phyloP scores from a whole-genome alignment of 176 grass and related monocot genomes.

The Canna indica region DNA sequence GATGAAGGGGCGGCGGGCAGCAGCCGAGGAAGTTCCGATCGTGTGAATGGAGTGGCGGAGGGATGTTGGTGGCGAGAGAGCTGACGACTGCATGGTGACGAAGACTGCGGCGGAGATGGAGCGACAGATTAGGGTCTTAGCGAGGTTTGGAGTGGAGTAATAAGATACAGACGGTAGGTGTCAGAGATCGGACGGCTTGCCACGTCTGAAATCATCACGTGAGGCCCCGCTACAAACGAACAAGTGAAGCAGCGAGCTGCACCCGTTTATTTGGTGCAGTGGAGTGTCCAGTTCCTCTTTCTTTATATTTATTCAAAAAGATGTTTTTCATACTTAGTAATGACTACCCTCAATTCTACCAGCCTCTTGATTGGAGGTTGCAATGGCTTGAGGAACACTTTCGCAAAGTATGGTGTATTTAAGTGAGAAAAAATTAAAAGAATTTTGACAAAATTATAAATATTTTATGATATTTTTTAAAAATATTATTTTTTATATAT shows the following conservation, averaged over 20 bases:
- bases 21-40: not conserved
- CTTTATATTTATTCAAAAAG: too few relatives aligned
- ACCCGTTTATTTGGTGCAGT: too few relatives aligned
- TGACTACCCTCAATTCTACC: too few relatives aligned
- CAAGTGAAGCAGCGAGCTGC: not conserved
- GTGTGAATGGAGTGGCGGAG: not conserved
- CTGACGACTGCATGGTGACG: conserved; percentile 63
- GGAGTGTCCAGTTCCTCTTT: too few relatives aligned
- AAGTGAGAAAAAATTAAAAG: too few relatives aligned
- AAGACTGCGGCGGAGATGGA: not conserved
- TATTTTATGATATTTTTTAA: too few relatives aligned
- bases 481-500: too few relatives aligned
- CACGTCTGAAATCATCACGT: not conserved
- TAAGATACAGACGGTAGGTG: not conserved
- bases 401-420: too few relatives aligned
- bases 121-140: not conserved
- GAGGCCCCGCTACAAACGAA: not conserved
- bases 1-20: conserved; percentile 21
- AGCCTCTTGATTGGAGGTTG: too few relatives aligned
- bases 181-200: not conserved
- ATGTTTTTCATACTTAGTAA: too few relatives aligned
- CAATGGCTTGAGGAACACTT: too few relatives aligned
- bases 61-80: conserved; percentile 23
- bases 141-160: conserved; percentile 22
- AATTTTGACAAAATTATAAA: too few relatives aligned